phyloP scores from a whole-genome alignment of 495 filamentous ascomycete genomes.

The Hypoxylon fragiforme region DNA sequence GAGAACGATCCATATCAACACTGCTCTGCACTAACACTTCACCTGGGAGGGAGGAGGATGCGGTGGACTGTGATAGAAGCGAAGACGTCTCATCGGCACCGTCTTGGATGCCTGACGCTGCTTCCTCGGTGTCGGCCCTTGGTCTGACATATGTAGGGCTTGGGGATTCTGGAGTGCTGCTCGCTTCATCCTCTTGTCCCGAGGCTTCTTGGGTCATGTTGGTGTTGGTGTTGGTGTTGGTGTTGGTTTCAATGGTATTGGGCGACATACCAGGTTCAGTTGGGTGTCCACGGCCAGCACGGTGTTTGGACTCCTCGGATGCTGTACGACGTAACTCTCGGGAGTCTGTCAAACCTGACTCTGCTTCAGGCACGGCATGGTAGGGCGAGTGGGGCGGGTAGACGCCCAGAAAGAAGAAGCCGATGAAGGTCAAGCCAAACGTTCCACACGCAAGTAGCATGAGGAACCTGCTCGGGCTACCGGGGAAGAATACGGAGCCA shows the following conservation, averaged over 20 bases:
- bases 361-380: slow-evolving; percentile 59
- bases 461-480: slow-evolving; percentile 78
- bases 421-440: slow-evolving; percentile 68
- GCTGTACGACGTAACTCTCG: slow-evolving; percentile 64
- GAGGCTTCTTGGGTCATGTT: slow-evolving; percentile 29
- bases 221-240: slow-evolving; percentile 32
- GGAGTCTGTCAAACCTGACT: slow-evolving; percentile 53
- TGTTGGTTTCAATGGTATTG: slow-evolving; percentile 39
- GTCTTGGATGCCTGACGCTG: slow-evolving; percentile 32
- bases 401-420: slow-evolving; percentile 81
- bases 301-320: slow-evolving; percentile 57
- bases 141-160: slow-evolving; percentile 37
- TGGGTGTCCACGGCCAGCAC: slow-evolving; percentile 40
- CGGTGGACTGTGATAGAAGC: slow-evolving; percentile 65
- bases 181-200: slow-evolving; percentile 23
- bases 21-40: slow-evolving; percentile 55
- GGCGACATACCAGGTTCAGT: slow-evolving; percentile 72
- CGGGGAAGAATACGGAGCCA: slow-evolving; percentile 78
- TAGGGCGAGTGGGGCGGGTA: slow-evolving; percentile 67
- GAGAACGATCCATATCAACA: slow-evolving; percentile 60
- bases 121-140: slow-evolving; percentile 38
- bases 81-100: slow-evolving; percentile 79
- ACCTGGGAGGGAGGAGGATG: slow-evolving; percentile 49
- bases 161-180: slow-evolving; percentile 15
- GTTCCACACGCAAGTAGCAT: slow-evolving; percentile 82